Conservation (phyloP, 495 filamentous ascomycete genomes). For the Apodospora peruviana region DNA sequence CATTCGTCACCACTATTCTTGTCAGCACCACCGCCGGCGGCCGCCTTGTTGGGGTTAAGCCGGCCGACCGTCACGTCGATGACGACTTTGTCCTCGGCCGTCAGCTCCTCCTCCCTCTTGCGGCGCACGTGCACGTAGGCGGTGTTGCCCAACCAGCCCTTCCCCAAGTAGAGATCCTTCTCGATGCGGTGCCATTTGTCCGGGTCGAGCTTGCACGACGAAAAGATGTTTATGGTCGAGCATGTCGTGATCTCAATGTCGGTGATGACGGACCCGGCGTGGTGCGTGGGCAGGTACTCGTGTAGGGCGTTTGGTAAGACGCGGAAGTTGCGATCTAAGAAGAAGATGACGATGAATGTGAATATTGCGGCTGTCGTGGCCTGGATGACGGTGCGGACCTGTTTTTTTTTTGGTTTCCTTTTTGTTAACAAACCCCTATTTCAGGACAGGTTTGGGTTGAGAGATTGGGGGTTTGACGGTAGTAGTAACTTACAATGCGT, state of each 20-base stretch:
- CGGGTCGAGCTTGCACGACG: constrained; percentile 72
- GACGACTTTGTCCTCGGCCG: constrained; percentile 67
- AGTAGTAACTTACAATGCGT: constrained; percentile 16
- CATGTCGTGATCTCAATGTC: constrained; percentile 83
- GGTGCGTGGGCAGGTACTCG: constrained; percentile 75
- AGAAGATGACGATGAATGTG: constrained; percentile 62
- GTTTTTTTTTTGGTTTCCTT: too few relatives aligned
- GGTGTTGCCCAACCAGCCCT: constrained; percentile 63
- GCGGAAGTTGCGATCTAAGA: constrained; percentile 75
- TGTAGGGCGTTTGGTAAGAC: constrained; percentile 79
- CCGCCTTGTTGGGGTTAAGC: constrained; percentile 46
- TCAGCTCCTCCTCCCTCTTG: constrained; percentile 84
- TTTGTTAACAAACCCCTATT: too few relatives aligned
- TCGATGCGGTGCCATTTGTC: constrained; percentile 77
- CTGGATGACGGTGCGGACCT: constrained; percentile 83
- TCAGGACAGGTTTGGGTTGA: too few relatives aligned
- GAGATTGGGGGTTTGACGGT: too few relatives aligned
- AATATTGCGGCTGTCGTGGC: constrained; percentile 60
- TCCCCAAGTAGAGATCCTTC: constrained; percentile 83
- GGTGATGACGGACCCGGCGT: constrained; percentile 75
- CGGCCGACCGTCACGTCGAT: constrained; percentile 77
- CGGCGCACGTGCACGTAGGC: constrained; percentile 82
- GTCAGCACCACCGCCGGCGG: constrained; percentile 51
- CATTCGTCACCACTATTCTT: constrained; percentile 50
- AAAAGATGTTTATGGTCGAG: constrained; percentile 67